These are phyloP conservation scores for Tricholoma matsutake DNA, from an alignment of 768 basidiomycete species.

Conservation along the genomic window DNA sequence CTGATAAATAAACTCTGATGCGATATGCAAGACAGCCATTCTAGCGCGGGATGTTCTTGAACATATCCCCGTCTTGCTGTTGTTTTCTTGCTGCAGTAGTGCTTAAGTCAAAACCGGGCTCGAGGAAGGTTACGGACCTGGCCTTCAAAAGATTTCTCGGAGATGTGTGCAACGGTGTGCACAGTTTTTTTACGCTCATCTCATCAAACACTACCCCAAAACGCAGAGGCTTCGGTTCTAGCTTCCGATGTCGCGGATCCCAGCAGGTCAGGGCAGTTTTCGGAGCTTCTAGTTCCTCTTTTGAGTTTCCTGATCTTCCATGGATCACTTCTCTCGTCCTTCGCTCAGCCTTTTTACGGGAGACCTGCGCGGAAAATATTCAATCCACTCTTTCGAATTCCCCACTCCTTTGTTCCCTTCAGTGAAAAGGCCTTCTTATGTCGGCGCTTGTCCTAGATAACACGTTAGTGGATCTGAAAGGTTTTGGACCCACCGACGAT, in stretches of 20 bases:
- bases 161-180: neutral
- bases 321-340: constrained; percentile 6
- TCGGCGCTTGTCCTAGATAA: constrained; percentile 16
- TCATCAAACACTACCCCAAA: neutral
- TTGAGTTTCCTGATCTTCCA: constrained; percentile 9
- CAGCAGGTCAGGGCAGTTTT: constrained; percentile 5
- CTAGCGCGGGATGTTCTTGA: too few species aligned
- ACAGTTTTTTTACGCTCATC: too few species aligned
- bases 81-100: too few species aligned
- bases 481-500: neutral
- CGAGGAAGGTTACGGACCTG: neutral
- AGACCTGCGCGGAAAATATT: neutral
- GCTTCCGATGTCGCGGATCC: constrained; percentile 16
- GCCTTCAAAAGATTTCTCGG: neutral
- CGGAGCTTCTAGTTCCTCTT: constrained; percentile 3
- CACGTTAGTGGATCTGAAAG: constrained; percentile 13
- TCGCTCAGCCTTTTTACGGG: constrained; percentile 1
- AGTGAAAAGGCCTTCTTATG: constrained; percentile 6
- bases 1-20: neutral
- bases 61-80: too few species aligned
- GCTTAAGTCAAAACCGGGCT: neutral
- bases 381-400: constrained; percentile 8
- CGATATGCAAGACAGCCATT: neutral
- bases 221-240: constrained; percentile 13
- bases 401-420: constrained; percentile 1